Base-by-base conservation (phyloP, 1,139 yeast genomes). In the Geotrichum reessii region DNA sequence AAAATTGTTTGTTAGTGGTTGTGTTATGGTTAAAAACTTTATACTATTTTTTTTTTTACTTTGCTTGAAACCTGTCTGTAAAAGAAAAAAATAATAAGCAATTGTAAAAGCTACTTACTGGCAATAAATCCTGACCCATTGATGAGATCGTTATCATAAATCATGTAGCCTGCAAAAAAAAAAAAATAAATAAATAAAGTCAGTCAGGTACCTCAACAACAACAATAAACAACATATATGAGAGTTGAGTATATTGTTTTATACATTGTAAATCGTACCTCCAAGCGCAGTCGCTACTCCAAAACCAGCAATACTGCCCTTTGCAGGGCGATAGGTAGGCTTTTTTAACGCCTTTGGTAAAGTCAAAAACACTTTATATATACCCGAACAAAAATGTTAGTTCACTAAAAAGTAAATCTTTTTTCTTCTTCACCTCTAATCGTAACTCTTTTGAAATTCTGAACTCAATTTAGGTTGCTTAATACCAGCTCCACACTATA, bases 51-150 rank as follows among this genome's bases (percentile, higher is more conserved):
- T 17, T 2, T 24, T 3, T 33, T 47, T 33, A 14, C 17, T 24
- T 5, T 46, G 25, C 7, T 46, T 17, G 49, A 12, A 21, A 46
- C 6, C 6, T 24, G 17, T 4, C 7, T 5, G 14, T 25, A 5
- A 46, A 4, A 14, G 21, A 31, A 14, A 9, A 31, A 14, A 14
- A n/a, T n/a, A n/a, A 19, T 14, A 14, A 14, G 42, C n/a, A n/a
- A n/a, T n/a, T n/a, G n/a, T n/a, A n/a, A 37, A 12, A 6, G 17
- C 6, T 12, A 59, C 71, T 47, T 63, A 69, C 72, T 70, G 33
- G 87, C 81, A 6, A 84, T 78, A 72, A 93, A 89, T 0, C 97
- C 98, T 1, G 96, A 82, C 7, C 97, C 98, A 73, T 89, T 86
- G 56, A 82, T 80, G 46, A 84, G 75, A 67, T 91, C 97, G 19